Evolutionary conservation across 306 rosid species (phyloP), one percentile per base, ranked within the genome.

Genomic region (Cucurbita moschata): DNA sequence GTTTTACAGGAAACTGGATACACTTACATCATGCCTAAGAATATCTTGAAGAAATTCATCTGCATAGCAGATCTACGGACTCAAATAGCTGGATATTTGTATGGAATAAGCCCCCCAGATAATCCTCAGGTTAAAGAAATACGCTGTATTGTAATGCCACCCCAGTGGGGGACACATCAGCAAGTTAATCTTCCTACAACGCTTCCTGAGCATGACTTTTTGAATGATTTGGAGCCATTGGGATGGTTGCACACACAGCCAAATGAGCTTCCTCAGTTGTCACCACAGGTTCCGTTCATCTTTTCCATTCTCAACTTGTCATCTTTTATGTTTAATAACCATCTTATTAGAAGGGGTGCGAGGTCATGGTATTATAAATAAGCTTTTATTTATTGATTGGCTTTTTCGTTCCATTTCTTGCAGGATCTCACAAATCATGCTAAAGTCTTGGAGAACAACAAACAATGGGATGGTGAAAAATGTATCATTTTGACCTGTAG

Each of bases 231-330:
- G 85, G 99, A 95, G 80, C 99, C 99, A 37, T 74, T 95, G 91
- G 99, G 99, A 74, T 95, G 99, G 99, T 91, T 95, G 99, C 99
- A 95, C 81, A 95, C 99, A 4, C 99, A 95, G 66, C 99, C 99
- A n/a, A 95, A 95, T 75, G 99, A 91, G 77, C 97, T 95, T 81
- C 96, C 97, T 19, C 99, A 95, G 87, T 82, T 95, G 79, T 91
- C 99, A 8, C 96, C 99, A 16, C 97, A 91, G 98, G 98, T 93
- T 73, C 58, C 57, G 39, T 39, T 60, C 52, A 11, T 57, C 39
- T 12, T 40, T 51, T 53, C 19, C 21, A 15, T 43, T 76, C 21
- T 74, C 38, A 19, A 44, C 37, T 19, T 19, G 35, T 59, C 64
- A 58, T 23, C 67, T 38, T 38, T 19, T 43, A 70, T 67, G 65